These are phyloP conservation scores for Solanum virginianum DNA, from an alignment of 257 asterid species.

Conservation along the genomic window DNA sequence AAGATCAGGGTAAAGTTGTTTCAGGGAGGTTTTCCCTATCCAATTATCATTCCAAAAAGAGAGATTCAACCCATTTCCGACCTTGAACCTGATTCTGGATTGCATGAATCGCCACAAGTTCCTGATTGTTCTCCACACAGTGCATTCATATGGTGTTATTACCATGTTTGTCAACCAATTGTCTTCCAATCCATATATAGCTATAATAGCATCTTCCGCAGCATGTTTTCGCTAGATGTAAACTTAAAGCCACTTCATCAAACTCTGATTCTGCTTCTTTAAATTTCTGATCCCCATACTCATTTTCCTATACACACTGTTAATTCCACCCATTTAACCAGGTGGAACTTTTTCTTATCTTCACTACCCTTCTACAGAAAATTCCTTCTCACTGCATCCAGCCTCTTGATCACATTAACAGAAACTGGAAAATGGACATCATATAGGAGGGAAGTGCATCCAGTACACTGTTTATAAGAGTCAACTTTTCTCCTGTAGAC, in stretches of 20 bases:
- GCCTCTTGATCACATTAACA: not conserved
- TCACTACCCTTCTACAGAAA: not conserved
- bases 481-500: not conserved
- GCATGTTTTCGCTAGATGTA: not conserved
- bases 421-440: not conserved
- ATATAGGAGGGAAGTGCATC: not conserved
- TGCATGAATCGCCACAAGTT: too few species aligned
- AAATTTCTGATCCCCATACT: not conserved
- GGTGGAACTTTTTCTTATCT: not conserved
- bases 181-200: too few species aligned
- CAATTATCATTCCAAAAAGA: too few species aligned
- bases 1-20: too few species aligned
- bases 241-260: not conserved
- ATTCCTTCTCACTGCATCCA: not conserved
- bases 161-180: too few species aligned
- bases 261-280: not conserved
- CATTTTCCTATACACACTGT: not conserved
- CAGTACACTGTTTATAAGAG: not conserved
- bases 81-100: too few species aligned
- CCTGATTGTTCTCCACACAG: too few species aligned
- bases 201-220: not conserved
- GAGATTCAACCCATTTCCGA: too few species aligned
- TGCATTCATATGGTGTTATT: too few species aligned
- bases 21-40: too few species aligned
- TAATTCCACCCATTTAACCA: not conserved